phyloP scores from a whole-genome alignment of 202 grass and related monocot genomes.

The Eragrostis tef region DNA sequence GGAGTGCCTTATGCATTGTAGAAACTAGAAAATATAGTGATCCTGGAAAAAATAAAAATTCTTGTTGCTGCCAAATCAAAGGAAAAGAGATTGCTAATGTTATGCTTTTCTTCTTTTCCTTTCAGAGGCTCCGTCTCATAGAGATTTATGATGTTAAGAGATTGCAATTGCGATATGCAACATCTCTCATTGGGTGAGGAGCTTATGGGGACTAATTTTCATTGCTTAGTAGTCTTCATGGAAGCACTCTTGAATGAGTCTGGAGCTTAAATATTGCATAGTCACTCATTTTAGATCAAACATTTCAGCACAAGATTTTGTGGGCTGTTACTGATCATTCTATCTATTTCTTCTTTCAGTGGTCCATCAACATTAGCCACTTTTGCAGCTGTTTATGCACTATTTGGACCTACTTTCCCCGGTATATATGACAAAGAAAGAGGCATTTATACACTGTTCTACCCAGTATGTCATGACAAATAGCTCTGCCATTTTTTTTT shows the following conservation, averaged over 20 bases:
- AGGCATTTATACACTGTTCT: conserved; percentile 95
- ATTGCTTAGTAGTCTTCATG: neutral
- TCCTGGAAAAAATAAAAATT: conserved; percentile 4
- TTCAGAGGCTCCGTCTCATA: conserved; percentile 89
- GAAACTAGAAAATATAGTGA: conserved; percentile 16
- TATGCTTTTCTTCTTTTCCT: conserved; percentile 28
- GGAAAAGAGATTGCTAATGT: conserved; percentile 25
- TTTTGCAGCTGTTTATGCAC: conserved; percentile 87
- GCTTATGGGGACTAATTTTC: neutral
- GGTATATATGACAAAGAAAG: conserved; percentile 95
- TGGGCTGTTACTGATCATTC: conserved; percentile 42
- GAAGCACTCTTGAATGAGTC: conserved; percentile 26
- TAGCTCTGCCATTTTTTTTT: neutral
- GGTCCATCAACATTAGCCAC: conserved; percentile 87
- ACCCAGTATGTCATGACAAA: conserved; percentile 72
- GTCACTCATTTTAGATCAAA: conserved; percentile 32
- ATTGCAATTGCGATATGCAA: conserved; percentile 87
- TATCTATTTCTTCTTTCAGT: conserved; percentile 50
- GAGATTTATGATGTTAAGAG: conserved; percentile 97
- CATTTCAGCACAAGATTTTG: conserved; percentile 20
- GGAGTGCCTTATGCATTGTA: neutral
- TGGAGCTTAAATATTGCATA: conserved; percentile 1
- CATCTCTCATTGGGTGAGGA: conserved; percentile 88
- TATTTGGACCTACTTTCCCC: conserved; percentile 93
- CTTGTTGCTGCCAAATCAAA: neutral